Conservation (phyloP, 2,329 filamentous ascomycete genomes). For the Ophiostoma perfectum region DNA sequence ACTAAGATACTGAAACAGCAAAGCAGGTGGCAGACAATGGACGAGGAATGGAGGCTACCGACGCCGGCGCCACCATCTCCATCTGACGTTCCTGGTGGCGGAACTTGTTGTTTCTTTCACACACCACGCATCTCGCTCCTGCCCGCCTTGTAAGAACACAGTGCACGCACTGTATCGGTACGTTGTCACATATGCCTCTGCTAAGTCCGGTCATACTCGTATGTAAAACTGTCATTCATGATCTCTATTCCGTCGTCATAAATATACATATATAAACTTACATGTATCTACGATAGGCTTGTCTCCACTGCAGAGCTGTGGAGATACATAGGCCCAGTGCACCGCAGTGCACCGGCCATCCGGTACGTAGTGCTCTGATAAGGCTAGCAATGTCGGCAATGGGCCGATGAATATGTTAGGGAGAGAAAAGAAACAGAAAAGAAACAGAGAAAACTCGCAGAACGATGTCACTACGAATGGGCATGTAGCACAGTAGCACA, state of each 20-base stretch:
- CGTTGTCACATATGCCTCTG: background rate
- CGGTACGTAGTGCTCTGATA: background rate
- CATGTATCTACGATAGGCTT: too few relatives aligned
- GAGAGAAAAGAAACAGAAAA: background rate
- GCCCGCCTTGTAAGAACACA: background rate
- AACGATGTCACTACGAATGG: background rate
- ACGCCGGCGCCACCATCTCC: conserved; percentile 8
- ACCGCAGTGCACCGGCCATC: background rate
- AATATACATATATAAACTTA: too few relatives aligned
- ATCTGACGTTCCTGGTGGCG: background rate
- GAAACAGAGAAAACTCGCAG: background rate
- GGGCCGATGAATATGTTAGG: background rate
- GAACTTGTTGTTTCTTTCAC: background rate
- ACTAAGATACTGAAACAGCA: background rate
- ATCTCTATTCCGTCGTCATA: too few relatives aligned
- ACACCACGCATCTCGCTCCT: too few relatives aligned
- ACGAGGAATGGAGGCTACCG: background rate
- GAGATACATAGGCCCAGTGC: background rate
- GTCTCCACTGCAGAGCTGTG: too few relatives aligned
- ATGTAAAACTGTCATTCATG: too few relatives aligned
- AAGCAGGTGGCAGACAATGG: background rate
- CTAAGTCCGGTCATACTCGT: too few relatives aligned
- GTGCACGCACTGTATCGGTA: background rate
- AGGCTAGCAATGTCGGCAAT: background rate
- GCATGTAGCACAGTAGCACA: background rate